Conservation (phyloP, 208 protist species). For the Acanthamoeba castellanii region DNA sequence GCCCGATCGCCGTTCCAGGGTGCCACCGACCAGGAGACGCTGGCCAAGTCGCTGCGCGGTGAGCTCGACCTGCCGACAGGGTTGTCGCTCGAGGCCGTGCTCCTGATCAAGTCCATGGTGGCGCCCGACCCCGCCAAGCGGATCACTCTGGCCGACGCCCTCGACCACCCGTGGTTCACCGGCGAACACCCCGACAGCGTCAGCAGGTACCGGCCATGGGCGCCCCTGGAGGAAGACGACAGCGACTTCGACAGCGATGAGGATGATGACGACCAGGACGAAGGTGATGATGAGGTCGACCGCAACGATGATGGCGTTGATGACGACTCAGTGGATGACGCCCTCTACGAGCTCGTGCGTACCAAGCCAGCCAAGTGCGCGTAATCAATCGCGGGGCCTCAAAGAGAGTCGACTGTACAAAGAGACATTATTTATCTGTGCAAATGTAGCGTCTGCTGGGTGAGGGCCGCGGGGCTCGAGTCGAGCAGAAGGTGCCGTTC, state of each 20-base stretch:
- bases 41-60: background rate
- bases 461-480: no score
- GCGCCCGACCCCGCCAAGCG: background rate
- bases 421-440: no score
- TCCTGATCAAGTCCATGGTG: conserved; percentile 5
- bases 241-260: background rate
- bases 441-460: background rate
- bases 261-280: background rate
- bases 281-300: no score
- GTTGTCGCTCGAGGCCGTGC: background rate
- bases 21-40: background rate
- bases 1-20: background rate
- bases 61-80: background rate
- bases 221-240: background rate
- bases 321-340: no score
- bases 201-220: background rate
- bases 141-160: background rate
- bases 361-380: no score
- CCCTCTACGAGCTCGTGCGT: no score
- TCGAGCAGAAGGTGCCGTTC: background rate
- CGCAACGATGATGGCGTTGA: no score
- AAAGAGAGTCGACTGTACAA: no score
- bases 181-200: background rate
- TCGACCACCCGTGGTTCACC: background rate
- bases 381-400: no score